Conservation (phyloP, 2,329 filamentous ascomycete genomes). For the Alternaria brassicae region DNA sequence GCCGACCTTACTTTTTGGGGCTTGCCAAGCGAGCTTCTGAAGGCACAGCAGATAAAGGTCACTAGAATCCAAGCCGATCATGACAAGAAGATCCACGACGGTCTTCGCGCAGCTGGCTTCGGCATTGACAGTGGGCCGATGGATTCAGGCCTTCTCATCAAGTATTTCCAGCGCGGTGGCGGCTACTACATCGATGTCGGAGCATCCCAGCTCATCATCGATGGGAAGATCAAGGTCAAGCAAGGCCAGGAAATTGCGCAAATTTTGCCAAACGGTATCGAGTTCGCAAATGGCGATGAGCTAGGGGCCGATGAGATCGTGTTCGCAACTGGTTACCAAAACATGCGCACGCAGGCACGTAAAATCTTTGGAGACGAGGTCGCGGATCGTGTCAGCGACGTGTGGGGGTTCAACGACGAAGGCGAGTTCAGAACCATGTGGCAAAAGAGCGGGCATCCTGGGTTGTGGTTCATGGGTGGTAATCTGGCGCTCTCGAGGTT, state of each 20-base stretch:
- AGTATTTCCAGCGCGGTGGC: conserved; percentile 54
- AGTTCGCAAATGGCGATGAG: conserved; percentile 54
- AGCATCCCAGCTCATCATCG: conserved; percentile 51
- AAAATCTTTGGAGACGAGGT: conserved; percentile 53
- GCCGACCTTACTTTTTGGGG: conserved; percentile 43
- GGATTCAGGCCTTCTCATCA: conserved; percentile 44
- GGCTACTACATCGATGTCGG: conserved; percentile 60
- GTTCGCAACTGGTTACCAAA: conserved; percentile 57
- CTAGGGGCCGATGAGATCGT: conserved; percentile 57
- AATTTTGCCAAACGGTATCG: conserved; percentile 51
- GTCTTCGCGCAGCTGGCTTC: conserved; percentile 54
- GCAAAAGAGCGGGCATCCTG: conserved; percentile 44
- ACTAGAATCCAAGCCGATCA: conserved; percentile 37
- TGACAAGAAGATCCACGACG: conserved; percentile 51
- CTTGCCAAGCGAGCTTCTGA: conserved; percentile 46
- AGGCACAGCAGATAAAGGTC: conserved; percentile 36
- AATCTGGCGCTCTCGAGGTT: conserved; percentile 57
- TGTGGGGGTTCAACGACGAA: conserved; percentile 56
- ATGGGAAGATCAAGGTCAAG: conserved; percentile 57
- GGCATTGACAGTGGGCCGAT: conserved; percentile 44
- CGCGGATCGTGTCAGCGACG: conserved; percentile 53
- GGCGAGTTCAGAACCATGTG: conserved; percentile 57
- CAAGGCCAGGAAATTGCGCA: conserved; percentile 46
- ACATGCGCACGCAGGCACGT: conserved; percentile 51
- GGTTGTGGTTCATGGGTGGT: conserved; percentile 57